Evolutionary conservation across 768 basidiomycete genomes (phyloP).

Genomic region (Tricholoma furcatifolium): DNA sequence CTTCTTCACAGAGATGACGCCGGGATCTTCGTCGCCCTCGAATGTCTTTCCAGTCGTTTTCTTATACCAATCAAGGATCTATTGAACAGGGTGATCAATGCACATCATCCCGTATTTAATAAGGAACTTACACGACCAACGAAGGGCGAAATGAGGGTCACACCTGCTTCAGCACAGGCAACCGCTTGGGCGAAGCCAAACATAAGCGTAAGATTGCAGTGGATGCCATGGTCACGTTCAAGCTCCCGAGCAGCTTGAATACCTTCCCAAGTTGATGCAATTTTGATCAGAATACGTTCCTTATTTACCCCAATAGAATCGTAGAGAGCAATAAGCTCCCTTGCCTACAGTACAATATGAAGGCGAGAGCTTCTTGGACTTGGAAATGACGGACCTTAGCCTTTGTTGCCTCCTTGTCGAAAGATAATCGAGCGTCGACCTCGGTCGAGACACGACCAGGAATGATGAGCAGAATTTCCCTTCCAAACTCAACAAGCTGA

Average conservation of each 20-base stretch:
- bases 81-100: conserved; percentile 6
- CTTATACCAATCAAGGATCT: conserved; percentile 99
- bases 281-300: conserved; percentile 98
- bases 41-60: conserved; percentile 84
- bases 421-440: conserved; percentile 96
- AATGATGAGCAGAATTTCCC: conserved; percentile 91
- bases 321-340: conserved; percentile 91
- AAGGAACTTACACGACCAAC: conserved; percentile 82
- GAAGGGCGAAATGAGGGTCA: conserved; percentile 98
- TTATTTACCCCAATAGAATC: conserved; percentile 90
- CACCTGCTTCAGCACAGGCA: conserved; percentile 96
- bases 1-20: conserved; percentile 92
- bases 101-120: conserved; percentile 11
- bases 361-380: neutral
- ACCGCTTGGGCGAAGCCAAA: conserved; percentile 99
- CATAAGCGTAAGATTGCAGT: conserved; percentile 98
- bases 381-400: conserved; percentile 55
- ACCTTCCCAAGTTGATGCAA: conserved; percentile 99
- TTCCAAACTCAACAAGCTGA: conserved; percentile 96
- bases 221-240: conserved; percentile 89
- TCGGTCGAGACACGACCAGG: conserved; percentile 99
- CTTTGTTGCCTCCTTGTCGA: conserved; percentile 92
- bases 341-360: conserved; percentile 44
- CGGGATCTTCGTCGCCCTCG: conserved; percentile 90
- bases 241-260: conserved; percentile 98